These are phyloP conservation scores for Geotrichum klebahnii DNA, from an alignment of 1,139 yeast species.

Conservation along the genomic window DNA sequence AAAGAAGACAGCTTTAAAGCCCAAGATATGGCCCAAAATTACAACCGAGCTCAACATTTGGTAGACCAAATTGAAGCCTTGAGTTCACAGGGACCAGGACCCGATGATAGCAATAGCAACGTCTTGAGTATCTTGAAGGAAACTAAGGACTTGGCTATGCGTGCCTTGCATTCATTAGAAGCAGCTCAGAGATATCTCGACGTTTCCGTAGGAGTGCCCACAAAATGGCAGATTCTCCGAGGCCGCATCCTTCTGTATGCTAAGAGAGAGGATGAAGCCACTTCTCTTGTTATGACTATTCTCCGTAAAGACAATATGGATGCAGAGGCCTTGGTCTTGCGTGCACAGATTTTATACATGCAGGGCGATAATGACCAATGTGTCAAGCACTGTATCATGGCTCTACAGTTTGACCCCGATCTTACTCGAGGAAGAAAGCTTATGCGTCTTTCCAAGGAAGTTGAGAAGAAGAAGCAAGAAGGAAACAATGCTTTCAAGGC, in stretches of 20 bases:
- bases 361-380: constrained; percentile 43
- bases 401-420: constrained; percentile 45
- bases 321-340: constrained; percentile 41
- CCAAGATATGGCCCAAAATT: constrained; percentile 38
- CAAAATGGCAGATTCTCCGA: constrained; percentile 38
- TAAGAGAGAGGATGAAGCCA: constrained; percentile 40
- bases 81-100: constrained; percentile 13
- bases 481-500: constrained; percentile 68
- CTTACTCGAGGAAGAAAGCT: constrained; percentile 36
- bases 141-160: constrained; percentile 24
- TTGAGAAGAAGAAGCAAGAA: constrained; percentile 42
- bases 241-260: constrained; percentile 35
- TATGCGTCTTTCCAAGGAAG: constrained; percentile 37
- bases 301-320: constrained; percentile 39
- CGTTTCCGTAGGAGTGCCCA: constrained; percentile 36
- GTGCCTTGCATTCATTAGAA: constrained; percentile 40
- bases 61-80: constrained; percentile 25
- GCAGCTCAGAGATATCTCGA: constrained; percentile 42
- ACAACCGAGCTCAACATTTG: constrained; percentile 36
- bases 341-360: constrained; percentile 40
- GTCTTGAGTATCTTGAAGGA: constrained; percentile 15
- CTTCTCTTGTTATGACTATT: constrained; percentile 37
- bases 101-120: constrained; percentile 13
- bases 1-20: constrained; percentile 36
- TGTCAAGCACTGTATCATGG: constrained; percentile 41